A percentile compares a stretch with the other conserved stretches of the same genome.
phyloP scores from a whole-genome alignment of 371 early-diverging fungal species.

The Gilbertella persicaria region DNA sequence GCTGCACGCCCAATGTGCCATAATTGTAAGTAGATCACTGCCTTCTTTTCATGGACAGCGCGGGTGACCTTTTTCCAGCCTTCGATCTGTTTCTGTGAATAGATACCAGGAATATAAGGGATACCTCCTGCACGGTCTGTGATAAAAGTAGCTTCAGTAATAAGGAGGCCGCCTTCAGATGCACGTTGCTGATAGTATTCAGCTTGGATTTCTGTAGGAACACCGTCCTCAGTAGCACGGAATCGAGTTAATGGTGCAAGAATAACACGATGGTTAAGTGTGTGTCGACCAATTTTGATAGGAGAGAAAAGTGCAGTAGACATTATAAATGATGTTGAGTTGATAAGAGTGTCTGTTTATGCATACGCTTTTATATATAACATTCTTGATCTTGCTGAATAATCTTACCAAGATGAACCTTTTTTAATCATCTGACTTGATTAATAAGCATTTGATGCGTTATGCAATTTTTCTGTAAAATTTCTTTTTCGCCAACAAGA shows the following conservation, averaged over 20 bases:
- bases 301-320: too few species aligned
- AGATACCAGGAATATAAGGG: conserved; percentile 36
- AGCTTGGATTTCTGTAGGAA: conserved; percentile 39
- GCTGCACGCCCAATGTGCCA: conserved; percentile 44
- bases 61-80: conserved; percentile 54
- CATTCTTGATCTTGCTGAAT: too few species aligned
- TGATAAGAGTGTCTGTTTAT: too few species aligned
- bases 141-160: conserved; percentile 51
- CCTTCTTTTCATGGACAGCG: too few species aligned
- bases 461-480: too few species aligned
- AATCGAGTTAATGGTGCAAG: conserved; percentile 56
- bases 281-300: conserved; percentile 14
- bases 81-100: conserved; percentile 39
- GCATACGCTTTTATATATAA: too few species aligned
- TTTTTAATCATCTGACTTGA: too few species aligned
- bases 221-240: conserved; percentile 4
- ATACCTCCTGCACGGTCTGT: conserved; percentile 29
- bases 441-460: too few species aligned
- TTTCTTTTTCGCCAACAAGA: too few species aligned
- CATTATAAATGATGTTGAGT: too few species aligned
- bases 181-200: conserved; percentile 56
- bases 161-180: conserved; percentile 41
- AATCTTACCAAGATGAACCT: too few species aligned
- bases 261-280: conserved; percentile 54
- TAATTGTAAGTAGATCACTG: conserved; percentile 50